Base-by-base conservation (phyloP, 164 flowering plant species). In the Macadamia integrifolia region DNA sequence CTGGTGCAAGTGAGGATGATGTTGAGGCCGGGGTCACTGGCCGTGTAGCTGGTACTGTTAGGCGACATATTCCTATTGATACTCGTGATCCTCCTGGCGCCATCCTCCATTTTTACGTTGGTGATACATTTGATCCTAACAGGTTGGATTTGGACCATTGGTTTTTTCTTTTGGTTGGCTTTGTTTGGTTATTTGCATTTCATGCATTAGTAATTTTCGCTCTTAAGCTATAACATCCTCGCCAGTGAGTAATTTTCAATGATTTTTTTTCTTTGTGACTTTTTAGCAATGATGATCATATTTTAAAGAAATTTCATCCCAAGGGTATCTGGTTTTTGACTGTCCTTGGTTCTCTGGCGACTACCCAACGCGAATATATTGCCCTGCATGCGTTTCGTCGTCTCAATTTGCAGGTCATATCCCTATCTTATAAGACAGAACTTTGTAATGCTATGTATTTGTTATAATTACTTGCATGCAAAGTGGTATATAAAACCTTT, bases 371-470 rank as follows among this genome's bases (percentile, higher is more conserved):
- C 40, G 93, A 88, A 66, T 88, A 86, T 64, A 70, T 85, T 77
- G 91, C 88, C 9, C 66, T 86, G 77, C 93, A 88, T 79, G 93
- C 93, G 67, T 88, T 87, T 73, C 86, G 87, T 55, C 86, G 81
- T 49, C 87, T 88, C 17, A 84, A 84, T 73, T 55, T 66, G 50
- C 93, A 85, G 89, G 90, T 86, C 60, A 15, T 8, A 32, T 17
- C 8, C 29, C 40, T 8, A 42, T 9, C 14, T 42, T 61, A 32
- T 61, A 18, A 13, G 18, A 10, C n/a, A 61, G 3, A 9, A 18
- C 11, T 50, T 43, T 17, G 18, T 10, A 50, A 7, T 28, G 7
- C 5, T 35, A 35, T 35, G 40, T 5, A 5, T 18, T 10, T 18
- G 30, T 57, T 57, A 10, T 23, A 31, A 32, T 61, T 5, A 31